These are phyloP conservation scores for Yamadazyma sp. DNA, from an alignment of 805 yeast species.

Conservation along the genomic window DNA sequence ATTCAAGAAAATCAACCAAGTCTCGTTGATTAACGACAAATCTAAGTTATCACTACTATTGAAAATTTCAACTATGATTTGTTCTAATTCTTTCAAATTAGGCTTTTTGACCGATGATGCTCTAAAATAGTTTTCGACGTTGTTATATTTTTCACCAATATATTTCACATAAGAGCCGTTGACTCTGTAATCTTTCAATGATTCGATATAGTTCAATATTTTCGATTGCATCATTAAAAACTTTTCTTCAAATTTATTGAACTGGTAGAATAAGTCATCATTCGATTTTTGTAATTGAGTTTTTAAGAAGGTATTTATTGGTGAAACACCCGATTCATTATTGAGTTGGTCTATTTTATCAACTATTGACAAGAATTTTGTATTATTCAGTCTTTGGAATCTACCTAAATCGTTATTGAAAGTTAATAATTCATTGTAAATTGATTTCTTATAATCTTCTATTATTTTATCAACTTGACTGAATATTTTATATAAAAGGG, in stretches of 20 bases:
- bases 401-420: constrained; percentile 28
- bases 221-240: constrained; percentile 37
- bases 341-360: constrained; percentile 37
- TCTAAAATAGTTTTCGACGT: constrained; percentile 31
- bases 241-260: constrained; percentile 32
- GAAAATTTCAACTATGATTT: constrained; percentile 28
- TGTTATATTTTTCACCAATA: constrained; percentile 37
- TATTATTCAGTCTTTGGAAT: constrained; percentile 16
- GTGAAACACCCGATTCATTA: constrained; percentile 12
- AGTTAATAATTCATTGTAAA: constrained; percentile 34
- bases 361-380: constrained; percentile 36
- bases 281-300: constrained; percentile 29
- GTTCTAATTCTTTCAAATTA: constrained; percentile 25
- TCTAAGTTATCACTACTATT: constrained; percentile 39
- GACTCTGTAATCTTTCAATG: constrained; percentile 27
- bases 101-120: constrained; percentile 22
- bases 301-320: constrained; percentile 31
- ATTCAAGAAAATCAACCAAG: constrained; percentile 41
- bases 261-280: constrained; percentile 34
- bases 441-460: constrained; percentile 30
- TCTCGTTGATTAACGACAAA: constrained; percentile 38
- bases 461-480: constrained; percentile 32
- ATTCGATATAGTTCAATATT: constrained; percentile 31
- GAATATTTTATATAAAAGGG: constrained; percentile 28
- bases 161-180: constrained; percentile 36